Evolutionary conservation across 139 green algal genomes (phyloP).

Genomic region (Astrephomene gubernaculifera): DNA sequence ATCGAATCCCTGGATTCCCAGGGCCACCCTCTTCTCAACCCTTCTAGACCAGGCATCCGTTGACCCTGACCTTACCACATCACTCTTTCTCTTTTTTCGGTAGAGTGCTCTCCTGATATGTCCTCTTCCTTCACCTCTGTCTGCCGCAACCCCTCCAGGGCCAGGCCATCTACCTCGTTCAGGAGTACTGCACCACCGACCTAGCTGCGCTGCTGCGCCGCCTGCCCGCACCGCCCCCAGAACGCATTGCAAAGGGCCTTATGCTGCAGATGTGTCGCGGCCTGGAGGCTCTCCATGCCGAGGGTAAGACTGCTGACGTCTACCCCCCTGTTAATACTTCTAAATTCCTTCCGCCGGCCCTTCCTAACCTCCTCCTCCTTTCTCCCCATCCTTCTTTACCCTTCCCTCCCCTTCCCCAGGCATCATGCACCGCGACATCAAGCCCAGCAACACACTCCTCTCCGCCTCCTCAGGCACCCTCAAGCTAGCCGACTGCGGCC

Average conservation of each 20-base stretch:
- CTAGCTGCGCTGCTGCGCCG: conserved; percentile 40
- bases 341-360: too few relatives aligned
- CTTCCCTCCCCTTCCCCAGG: neutral
- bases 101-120: too few relatives aligned
- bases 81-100: too few relatives aligned
- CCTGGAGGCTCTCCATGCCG: conserved; percentile 47
- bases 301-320: too few relatives aligned
- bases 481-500: conserved; percentile 97
- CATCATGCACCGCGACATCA: conserved; percentile 52
- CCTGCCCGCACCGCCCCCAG: conserved; percentile 1
- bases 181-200: conserved; percentile 56
- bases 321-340: too few relatives aligned
- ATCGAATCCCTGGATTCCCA: too few relatives aligned
- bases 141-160: conserved; percentile 18
- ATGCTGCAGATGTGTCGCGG: conserved; percentile 53
- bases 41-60: too few relatives aligned
- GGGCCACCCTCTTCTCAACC: too few relatives aligned
- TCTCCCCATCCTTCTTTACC: too few relatives aligned
- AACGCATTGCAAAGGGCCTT: conserved; percentile 46
- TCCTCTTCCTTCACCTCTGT: too few relatives aligned
- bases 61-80: too few relatives aligned
- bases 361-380: too few relatives aligned
- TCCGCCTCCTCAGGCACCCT: conserved; percentile 48
- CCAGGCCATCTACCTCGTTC: conserved; percentile 50
- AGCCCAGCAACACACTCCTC: conserved; percentile 58